These are phyloP conservation scores for Epichloe uncinata DNA, from an alignment of 2,329 filamentous ascomycete genomes.

Conservation along the genomic window DNA sequence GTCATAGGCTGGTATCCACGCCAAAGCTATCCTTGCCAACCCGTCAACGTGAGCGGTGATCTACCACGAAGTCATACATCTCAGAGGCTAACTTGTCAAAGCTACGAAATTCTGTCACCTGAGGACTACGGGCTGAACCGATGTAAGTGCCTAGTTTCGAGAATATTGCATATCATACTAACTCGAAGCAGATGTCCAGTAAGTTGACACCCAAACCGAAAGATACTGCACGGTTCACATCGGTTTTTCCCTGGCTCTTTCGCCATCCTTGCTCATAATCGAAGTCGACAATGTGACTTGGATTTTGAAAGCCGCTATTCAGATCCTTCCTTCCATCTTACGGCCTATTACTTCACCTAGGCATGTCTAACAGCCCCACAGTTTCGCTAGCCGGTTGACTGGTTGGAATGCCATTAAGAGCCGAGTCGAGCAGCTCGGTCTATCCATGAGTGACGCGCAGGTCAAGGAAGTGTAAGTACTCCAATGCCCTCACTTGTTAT, in stretches of 20 bases:
- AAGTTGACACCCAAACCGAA: neutral
- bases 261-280: neutral
- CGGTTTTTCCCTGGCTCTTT: neutral
- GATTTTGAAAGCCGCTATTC: too few relatives aligned
- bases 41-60: neutral
- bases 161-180: neutral
- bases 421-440: constrained; percentile 69
- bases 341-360: too few relatives aligned
- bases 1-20: constrained; percentile 19
- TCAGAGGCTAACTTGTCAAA: constrained; percentile 20
- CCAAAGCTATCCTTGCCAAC: constrained; percentile 14
- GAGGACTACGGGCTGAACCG: constrained; percentile 33
- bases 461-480: constrained; percentile 20
- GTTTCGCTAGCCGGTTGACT: constrained; percentile 36
- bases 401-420: constrained; percentile 96
- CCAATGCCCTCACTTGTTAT: neutral
- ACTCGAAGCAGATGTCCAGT: constrained; percentile 1
- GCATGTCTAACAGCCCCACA: neutral
- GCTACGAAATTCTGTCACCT: constrained; percentile 85
- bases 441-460: constrained; percentile 31
- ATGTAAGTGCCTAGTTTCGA: neutral
- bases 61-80: neutral
- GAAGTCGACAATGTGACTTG: neutral
- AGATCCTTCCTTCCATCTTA: too few relatives aligned
- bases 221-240: too few relatives aligned